phyloP scores from a whole-genome alignment of 768 basidiomycete species.

The Termitomyces sp. region DNA sequence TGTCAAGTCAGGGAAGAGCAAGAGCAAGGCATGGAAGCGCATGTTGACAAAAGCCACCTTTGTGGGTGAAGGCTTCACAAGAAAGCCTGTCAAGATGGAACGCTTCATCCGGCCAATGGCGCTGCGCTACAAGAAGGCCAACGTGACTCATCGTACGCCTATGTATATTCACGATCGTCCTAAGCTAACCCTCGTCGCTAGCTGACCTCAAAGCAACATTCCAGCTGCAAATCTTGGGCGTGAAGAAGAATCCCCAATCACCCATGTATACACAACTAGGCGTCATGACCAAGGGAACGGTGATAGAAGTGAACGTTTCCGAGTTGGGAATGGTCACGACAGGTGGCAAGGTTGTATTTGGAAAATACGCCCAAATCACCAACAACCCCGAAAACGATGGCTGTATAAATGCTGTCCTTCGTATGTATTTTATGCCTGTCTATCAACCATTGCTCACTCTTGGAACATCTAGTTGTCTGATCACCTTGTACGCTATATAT shows the following conservation, averaged over 20 bases:
- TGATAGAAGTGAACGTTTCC: constrained; percentile 98
- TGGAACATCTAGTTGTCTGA: constrained; percentile 21
- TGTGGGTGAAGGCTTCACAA: constrained; percentile 95
- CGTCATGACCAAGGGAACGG: constrained; percentile 96
- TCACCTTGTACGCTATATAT: neutral
- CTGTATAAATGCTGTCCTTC: constrained; percentile 90
- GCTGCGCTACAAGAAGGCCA: constrained; percentile 94
- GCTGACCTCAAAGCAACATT: constrained; percentile 98
- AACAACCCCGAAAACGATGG: constrained; percentile 97
- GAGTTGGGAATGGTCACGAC: constrained; percentile 97
- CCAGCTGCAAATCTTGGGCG: constrained; percentile 94
- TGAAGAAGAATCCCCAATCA: constrained; percentile 99
- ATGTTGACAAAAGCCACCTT: constrained; percentile 99
- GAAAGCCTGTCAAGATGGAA: constrained; percentile 99
- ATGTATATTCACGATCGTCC: neutral
- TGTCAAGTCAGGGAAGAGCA: constrained; percentile 94
- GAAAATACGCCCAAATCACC: constrained; percentile 90
- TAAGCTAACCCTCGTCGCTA: constrained; percentile 23
- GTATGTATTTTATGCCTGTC: constrained; percentile 40
- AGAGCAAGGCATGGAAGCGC: constrained; percentile 96
- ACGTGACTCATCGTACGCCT: constrained; percentile 92
- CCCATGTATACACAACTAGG: constrained; percentile 97
- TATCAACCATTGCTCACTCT: neutral
- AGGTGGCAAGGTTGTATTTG: constrained; percentile 91
- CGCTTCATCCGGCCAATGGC: constrained; percentile 98